Evolutionary conservation across 78 protist genomes (phyloP).

Genomic region (Dictyostelium citrinum): DNA sequence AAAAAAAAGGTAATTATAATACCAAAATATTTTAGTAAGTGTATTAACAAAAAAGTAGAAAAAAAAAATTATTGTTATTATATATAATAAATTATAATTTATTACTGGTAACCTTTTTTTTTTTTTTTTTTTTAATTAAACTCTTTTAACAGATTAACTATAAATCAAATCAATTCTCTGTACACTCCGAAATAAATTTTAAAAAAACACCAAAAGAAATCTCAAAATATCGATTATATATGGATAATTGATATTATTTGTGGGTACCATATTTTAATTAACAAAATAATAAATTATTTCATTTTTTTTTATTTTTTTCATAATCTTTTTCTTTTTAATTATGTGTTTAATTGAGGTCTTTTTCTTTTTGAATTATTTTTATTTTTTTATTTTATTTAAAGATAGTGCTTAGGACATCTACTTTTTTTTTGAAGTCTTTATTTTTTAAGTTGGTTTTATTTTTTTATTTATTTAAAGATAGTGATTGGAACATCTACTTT

Average conservation of each 20-base stretch:
- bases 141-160: not conserved
- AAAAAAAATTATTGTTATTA: not conserved
- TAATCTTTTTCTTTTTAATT: not conserved
- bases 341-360: no score
- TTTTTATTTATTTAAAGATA: not conserved
- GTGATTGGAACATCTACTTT: not conserved
- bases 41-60: not conserved
- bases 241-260: not conserved
- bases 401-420: no score
- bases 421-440: not conserved
- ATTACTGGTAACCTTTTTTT: not conserved
- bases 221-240: not conserved
- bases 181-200: not conserved
- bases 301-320: not conserved
- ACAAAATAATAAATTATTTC: not conserved
- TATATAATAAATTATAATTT: no score
- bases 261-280: not conserved
- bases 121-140: not conserved
- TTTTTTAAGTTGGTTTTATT: not conserved
- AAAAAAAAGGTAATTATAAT: not conserved
- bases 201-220: not conserved
- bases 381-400: no score
- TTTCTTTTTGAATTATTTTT: no score
- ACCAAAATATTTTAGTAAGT: not conserved
- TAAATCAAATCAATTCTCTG: not conserved